Conservation (phyloP, 352 stramenopile genomes). For the Phytopythium kandeliae region DNA sequence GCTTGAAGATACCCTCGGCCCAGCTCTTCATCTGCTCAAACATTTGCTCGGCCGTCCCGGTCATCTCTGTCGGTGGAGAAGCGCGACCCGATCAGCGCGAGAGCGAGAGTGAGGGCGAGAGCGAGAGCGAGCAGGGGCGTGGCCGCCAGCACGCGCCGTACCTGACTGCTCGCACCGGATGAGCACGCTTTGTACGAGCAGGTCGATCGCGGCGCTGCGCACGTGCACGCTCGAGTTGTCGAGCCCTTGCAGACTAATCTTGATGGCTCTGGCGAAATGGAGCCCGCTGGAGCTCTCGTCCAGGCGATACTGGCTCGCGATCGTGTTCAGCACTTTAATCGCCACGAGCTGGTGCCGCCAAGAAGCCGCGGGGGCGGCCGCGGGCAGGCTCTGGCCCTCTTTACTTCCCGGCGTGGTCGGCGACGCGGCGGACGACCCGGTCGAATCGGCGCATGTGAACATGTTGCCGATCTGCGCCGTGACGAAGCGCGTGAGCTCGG, state of each 20-base stretch:
- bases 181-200: conserved; percentile 66
- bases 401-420: conserved; percentile 10
- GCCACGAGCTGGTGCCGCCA: conserved; percentile 70
- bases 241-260: conserved; percentile 51
- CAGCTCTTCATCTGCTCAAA: conserved; percentile 74
- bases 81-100: background rate
- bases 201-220: conserved; percentile 55
- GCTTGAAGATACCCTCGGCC: conserved; percentile 66
- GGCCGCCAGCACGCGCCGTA: conserved; percentile 13
- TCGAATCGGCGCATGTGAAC: conserved; percentile 10
- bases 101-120: too few species aligned
- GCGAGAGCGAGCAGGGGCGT: background rate
- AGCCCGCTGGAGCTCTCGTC: conserved; percentile 49
- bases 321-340: conserved; percentile 76
- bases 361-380: conserved; percentile 12
- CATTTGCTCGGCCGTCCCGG: conserved; percentile 46
- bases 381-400: background rate
- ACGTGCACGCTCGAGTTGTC: conserved; percentile 80
- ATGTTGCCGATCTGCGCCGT: conserved; percentile 50
- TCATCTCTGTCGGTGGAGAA: conserved; percentile 30
- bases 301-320: conserved; percentile 74
- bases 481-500: conserved; percentile 55
- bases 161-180: conserved; percentile 72
- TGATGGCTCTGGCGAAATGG: conserved; percentile 51
- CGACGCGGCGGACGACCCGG: conserved; percentile 8